phyloP scores from a whole-genome alignment of 1,284 basidiomycete species.

The Wallemia ichthyophaga region DNA sequence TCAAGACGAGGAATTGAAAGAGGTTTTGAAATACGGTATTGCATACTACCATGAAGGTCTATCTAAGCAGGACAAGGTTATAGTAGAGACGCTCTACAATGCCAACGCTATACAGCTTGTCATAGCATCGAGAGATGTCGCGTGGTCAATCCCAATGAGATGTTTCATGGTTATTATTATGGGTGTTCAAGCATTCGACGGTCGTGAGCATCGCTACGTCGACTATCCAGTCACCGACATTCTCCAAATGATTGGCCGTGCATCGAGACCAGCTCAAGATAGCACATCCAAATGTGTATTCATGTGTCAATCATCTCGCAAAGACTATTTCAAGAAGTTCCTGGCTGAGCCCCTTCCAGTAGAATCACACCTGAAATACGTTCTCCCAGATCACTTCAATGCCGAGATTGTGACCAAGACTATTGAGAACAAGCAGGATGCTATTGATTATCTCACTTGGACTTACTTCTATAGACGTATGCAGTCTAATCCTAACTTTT shows the following conservation, averaged over 20 bases:
- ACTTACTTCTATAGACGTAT: constrained; percentile 88
- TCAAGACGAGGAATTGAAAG: constrained; percentile 41
- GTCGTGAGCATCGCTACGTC: constrained; percentile 82
- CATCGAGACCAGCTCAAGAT: constrained; percentile 63
- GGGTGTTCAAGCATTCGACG: constrained; percentile 88
- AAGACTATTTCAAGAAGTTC: constrained; percentile 98
- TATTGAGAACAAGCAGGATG: constrained; percentile 93
- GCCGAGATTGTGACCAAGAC: constrained; percentile 96
- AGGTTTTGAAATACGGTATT: constrained; percentile 64
- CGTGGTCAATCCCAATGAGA: constrained; percentile 75
- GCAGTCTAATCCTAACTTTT: constrained; percentile 39
- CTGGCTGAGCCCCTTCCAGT: constrained; percentile 88
- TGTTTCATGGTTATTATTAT: constrained; percentile 96
- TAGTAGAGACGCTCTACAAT: constrained; percentile 75
- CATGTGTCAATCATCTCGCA: constrained; percentile 86
- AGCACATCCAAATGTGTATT: constrained; percentile 66
- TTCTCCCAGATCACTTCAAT: constrained; percentile 87
- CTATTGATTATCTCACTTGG: constrained; percentile 33
- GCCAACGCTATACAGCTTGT: constrained; percentile 83
- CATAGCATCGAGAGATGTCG: constrained; percentile 79
- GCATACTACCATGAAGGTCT: constrained; percentile 91
- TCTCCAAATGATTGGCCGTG: constrained; percentile 93
- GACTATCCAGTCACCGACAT: constrained; percentile 96
- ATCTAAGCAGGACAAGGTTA: constrained; percentile 63
- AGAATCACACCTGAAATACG: constrained; percentile 64